Evolutionary conservation across 169 alveolate genomes (phyloP).

Genomic region (Ichthyophthirius multifiliis): DNA sequence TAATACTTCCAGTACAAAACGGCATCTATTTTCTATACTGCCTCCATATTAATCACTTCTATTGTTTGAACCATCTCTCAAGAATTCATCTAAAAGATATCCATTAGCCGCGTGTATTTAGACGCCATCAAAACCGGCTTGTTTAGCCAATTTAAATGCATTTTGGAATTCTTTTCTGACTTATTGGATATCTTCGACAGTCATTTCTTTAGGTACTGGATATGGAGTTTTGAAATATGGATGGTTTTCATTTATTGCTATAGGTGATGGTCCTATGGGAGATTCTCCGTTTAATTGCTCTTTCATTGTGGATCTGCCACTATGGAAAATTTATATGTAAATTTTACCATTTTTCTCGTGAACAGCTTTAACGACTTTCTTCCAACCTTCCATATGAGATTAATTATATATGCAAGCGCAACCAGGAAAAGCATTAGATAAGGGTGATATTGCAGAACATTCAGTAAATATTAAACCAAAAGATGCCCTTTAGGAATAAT

Average conservation of each 20-base stretch:
- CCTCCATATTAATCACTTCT: constrained; percentile 80
- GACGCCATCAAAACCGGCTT: constrained; percentile 44
- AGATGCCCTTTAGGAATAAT: constrained; percentile 30
- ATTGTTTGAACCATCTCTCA: constrained; percentile 36
- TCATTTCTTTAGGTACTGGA: constrained; percentile 42
- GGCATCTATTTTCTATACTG: constrained; percentile 54
- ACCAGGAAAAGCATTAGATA: constrained; percentile 34
- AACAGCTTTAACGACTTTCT: constrained; percentile 41
- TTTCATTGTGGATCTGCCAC: constrained; percentile 30
- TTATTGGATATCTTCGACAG: constrained; percentile 19
- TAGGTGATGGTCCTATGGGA: constrained; percentile 32
- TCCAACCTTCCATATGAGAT: constrained; percentile 50
- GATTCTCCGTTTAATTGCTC: constrained; percentile 12
- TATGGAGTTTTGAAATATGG: neutral
- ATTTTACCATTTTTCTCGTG: constrained; percentile 38
- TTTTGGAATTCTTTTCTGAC: constrained; percentile 23
- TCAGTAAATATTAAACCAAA: constrained; percentile 37
- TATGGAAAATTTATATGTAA: constrained; percentile 21
- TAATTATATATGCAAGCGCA: constrained; percentile 22
- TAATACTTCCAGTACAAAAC: constrained; percentile 48
- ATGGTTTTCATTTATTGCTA: constrained; percentile 1
- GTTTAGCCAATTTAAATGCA: constrained; percentile 19
- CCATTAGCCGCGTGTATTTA: constrained; percentile 43
- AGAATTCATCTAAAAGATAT: constrained; percentile 28
- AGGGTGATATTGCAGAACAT: constrained; percentile 26